Conservation (phyloP, 1,284 basidiomycete genomes). For the Apiotrichum akiyoshidainum region DNA sequence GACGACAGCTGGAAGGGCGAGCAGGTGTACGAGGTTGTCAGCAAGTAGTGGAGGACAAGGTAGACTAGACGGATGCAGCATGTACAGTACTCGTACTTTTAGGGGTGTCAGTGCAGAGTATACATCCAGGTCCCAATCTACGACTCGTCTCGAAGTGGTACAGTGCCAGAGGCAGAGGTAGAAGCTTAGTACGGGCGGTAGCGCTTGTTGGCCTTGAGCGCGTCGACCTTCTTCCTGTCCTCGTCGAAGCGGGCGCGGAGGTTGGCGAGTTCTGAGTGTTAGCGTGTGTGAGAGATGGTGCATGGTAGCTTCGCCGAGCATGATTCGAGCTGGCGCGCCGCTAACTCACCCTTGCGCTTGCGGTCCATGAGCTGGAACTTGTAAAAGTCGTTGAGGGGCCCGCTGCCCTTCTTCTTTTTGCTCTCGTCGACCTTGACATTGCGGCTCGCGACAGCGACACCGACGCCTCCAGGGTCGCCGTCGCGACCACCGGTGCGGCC, state of each 20-base stretch:
- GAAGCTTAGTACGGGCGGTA: constrained; percentile 73
- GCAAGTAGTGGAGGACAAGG: not conserved
- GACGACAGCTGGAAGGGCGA: constrained; percentile 54
- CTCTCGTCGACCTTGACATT: constrained; percentile 39
- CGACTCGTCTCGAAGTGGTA: not conserved
- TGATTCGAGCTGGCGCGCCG: too few species aligned
- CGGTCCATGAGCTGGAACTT: constrained; percentile 83
- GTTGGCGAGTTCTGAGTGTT: constrained; percentile 63
- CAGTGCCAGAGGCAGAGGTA: too few species aligned
- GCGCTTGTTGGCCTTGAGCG: constrained; percentile 68
- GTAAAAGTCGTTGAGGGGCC: constrained; percentile 63
- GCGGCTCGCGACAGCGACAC: constrained; percentile 73
- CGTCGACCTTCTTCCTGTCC: constrained; percentile 81
- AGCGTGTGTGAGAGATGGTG: not conserved
- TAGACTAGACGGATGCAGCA: not conserved
- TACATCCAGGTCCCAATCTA: not conserved
- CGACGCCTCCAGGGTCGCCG: constrained; percentile 66
- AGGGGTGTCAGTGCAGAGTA: not conserved
- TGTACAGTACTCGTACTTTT: too few species aligned
- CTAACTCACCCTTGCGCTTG: constrained; percentile 68
- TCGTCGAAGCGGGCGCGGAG: constrained; percentile 76
- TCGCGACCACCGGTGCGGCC: constrained; percentile 77
- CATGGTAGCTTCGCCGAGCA: not conserved
- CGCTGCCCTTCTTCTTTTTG: constrained; percentile 70
- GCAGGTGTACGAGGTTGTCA: constrained; percentile 68